Evolutionary conservation across 1,139 yeast genomes (phyloP).

Genomic region (Saccharomycopsis crataegensis): DNA sequence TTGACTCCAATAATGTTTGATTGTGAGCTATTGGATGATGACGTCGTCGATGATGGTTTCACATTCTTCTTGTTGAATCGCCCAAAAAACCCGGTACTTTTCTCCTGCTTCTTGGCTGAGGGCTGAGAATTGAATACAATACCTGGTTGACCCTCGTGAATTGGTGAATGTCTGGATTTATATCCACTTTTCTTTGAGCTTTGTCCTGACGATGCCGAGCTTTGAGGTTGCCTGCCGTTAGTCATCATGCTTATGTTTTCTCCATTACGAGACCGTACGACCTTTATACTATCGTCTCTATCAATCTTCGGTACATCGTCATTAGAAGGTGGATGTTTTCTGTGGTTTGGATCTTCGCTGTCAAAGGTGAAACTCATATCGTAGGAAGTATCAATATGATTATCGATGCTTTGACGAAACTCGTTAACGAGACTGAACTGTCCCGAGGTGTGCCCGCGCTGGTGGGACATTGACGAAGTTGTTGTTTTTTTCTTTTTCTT

Average conservation of each 20-base stretch:
- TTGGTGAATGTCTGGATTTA: constrained; percentile 4
- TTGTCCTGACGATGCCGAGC: not conserved
- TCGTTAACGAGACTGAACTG: constrained; percentile 18
- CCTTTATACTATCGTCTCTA: constrained; percentile 1
- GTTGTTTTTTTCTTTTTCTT: not conserved
- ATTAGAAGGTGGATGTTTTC: constrained; percentile 1
- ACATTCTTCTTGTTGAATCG: constrained; percentile 13
- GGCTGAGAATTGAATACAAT: not conserved
- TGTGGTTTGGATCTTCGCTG: not conserved
- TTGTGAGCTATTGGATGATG: not conserved
- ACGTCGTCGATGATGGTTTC: not conserved
- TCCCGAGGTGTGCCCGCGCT: constrained; percentile 13
- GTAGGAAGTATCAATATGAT: constrained; percentile 19
- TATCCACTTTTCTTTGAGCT: not conserved
- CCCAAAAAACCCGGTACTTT: constrained; percentile 13
- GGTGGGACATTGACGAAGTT: constrained; percentile 1
- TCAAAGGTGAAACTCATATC: constrained; percentile 18
- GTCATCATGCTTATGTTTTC: constrained; percentile 7
- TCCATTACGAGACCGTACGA: constrained; percentile 11
- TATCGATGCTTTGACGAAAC: constrained; percentile 17
- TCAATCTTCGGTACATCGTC: not conserved
- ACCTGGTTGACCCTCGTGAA: not conserved
- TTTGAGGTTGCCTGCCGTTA: constrained; percentile 1
- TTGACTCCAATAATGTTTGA: constrained; percentile 11
- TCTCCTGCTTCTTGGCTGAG: not conserved